Percentiles rank a stretch among this genome's conserved stretches.
phyloP scores from a whole-genome alignment of 805 yeast species.

The Cyberlindnera bimundalis region DNA sequence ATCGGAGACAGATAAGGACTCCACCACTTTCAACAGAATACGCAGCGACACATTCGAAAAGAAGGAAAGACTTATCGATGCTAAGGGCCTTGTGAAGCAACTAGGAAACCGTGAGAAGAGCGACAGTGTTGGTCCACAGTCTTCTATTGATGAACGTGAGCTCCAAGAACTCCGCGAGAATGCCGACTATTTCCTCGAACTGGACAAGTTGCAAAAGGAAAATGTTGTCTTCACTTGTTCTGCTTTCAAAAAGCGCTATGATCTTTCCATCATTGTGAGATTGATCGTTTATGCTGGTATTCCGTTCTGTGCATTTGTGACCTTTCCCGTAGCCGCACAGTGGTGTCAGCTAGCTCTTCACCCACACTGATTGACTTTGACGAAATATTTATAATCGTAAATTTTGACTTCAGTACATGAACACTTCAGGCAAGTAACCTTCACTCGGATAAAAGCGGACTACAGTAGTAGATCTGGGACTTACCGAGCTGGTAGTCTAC shows the following conservation, averaged over 20 bases:
- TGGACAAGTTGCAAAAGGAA: constrained; percentile 23
- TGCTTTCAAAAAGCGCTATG: constrained; percentile 61
- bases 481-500: too few species aligned
- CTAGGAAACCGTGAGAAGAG: constrained; percentile 13
- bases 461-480: too few species aligned
- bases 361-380: constrained; percentile 8
- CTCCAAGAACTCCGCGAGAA: constrained; percentile 21
- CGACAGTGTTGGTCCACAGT: constrained; percentile 26
- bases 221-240: constrained; percentile 33
- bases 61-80: constrained; percentile 26
- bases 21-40: constrained; percentile 22
- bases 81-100: constrained; percentile 17
- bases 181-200: constrained; percentile 19
- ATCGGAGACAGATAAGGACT: constrained; percentile 15
- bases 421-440: too few species aligned
- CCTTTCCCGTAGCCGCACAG: constrained; percentile 27
- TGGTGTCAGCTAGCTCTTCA: constrained; percentile 12
- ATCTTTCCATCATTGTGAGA: constrained; percentile 74
- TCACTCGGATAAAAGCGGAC: too few species aligned
- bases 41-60: constrained; percentile 23
- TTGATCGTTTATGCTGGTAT: constrained; percentile 81
- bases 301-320: constrained; percentile 47
- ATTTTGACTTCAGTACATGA: too few species aligned
- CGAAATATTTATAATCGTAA: too few species aligned
- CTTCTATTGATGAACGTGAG: constrained; percentile 25